Evolutionary conservation across 768 basidiomycete genomes (phyloP).

Genomic region (Pisolithus albus): DNA sequence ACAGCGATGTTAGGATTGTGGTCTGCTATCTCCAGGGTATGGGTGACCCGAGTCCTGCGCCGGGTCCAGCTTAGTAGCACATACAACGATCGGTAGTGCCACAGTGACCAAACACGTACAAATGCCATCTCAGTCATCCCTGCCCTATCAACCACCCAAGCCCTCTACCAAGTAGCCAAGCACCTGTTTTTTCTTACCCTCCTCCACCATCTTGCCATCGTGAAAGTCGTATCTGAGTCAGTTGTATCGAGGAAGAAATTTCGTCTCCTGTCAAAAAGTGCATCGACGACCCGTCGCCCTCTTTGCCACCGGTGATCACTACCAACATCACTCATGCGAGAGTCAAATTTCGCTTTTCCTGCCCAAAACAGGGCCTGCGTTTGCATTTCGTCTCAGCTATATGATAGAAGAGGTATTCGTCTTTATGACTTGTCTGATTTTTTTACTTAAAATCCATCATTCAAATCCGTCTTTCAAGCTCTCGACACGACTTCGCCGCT

Average conservation of each 20-base stretch:
- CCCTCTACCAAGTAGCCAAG: slow-evolving; percentile 10
- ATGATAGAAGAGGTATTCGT: slow-evolving; percentile 83
- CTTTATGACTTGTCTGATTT: background rate
- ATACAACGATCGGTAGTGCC: slow-evolving; percentile 10
- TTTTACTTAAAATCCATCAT: slow-evolving; percentile 4
- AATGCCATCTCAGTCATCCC: slow-evolving; percentile 26
- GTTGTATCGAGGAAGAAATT: background rate
- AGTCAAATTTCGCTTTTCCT: slow-evolving; percentile 92
- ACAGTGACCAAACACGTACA: slow-evolving; percentile 26
- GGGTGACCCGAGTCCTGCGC: too few species aligned
- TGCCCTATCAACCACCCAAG: slow-evolving; percentile 23
- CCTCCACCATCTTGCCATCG: slow-evolving; percentile 2
- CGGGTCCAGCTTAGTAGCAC: background rate
- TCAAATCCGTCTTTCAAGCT: slow-evolving; percentile 25
- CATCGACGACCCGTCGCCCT: too few species aligned
- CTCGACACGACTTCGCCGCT: slow-evolving; percentile 51
- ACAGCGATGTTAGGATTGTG: too few species aligned
- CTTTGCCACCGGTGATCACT: slow-evolving; percentile 6
- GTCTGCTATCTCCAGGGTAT: too few species aligned
- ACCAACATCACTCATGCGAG: slow-evolving; percentile 56
- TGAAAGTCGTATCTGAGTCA: background rate
- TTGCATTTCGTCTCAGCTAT: slow-evolving; percentile 89
- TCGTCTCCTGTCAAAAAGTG: background rate
- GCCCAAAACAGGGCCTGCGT: slow-evolving; percentile 93
- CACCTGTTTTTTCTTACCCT: slow-evolving; percentile 8